phyloP scores from a whole-genome alignment of 164 flowering plant genomes.

The Tinospora cordifolia region DNA sequence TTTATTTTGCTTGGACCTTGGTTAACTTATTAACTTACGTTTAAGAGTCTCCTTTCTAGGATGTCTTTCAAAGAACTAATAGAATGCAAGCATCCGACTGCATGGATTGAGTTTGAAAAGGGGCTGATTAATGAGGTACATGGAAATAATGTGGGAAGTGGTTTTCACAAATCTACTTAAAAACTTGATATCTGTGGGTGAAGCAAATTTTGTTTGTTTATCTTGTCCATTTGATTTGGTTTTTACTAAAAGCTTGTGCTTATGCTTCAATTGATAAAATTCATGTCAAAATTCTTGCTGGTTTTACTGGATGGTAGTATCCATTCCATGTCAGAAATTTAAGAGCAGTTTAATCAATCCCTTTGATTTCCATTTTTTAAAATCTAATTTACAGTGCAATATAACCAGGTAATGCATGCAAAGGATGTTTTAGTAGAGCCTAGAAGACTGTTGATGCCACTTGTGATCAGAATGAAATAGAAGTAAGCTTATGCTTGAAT shows the following conservation, averaged over 20 bases:
- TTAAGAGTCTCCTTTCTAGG: constrained; percentile 41
- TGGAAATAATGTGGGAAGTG: constrained; percentile 13
- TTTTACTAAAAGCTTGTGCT: neutral
- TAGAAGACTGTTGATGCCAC: neutral
- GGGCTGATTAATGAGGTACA: constrained; percentile 86
- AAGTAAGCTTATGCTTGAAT: too few relatives aligned
- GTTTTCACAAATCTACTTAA: constrained; percentile 5
- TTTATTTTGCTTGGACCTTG: neutral
- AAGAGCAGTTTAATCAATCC: neutral
- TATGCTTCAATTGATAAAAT: too few relatives aligned
- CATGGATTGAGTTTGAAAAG: constrained; percentile 85
- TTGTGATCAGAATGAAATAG: neutral
- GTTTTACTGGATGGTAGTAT: neutral
- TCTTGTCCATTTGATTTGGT: neutral
- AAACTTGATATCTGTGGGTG: neutral
- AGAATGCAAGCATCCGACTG: constrained; percentile 81
- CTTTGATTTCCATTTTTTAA: neutral
- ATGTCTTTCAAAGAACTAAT: constrained; percentile 77
- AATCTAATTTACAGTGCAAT: neutral
- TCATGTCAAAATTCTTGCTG: too few relatives aligned
- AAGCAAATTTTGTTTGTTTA: neutral
- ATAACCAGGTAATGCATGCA: neutral
- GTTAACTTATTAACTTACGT: neutral
- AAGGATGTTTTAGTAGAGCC: neutral
- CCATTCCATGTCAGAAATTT: neutral